Conservation (phyloP, 2,329 filamentous ascomycete species). For the Apiospora sp. region DNA sequence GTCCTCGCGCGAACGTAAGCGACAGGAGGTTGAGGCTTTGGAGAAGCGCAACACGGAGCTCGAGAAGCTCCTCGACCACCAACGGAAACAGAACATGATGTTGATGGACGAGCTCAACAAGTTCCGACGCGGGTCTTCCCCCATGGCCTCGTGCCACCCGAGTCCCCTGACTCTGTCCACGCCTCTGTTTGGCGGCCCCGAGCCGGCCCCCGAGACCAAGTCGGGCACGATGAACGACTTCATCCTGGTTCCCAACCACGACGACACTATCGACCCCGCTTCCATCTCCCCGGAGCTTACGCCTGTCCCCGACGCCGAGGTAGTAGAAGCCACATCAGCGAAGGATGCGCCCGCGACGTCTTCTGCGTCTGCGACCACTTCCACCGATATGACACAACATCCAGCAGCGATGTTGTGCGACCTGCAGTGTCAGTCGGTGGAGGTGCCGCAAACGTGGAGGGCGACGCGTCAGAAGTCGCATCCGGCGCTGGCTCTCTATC, state of each 20-base stretch:
- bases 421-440: constrained; percentile 99
- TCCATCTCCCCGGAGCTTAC: constrained; percentile 66
- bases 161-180: constrained; percentile 65
- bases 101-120: constrained; percentile 60
- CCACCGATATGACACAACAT: constrained; percentile 99
- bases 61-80: constrained; percentile 67
- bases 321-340: constrained; percentile 41
- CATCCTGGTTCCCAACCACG: constrained; percentile 49
- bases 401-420: constrained; percentile 99
- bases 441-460: constrained; percentile 58
- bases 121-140: constrained; percentile 53
- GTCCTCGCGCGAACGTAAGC: constrained; percentile 94
- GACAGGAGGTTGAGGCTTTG: constrained; percentile 85
- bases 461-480: constrained; percentile 52
- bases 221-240: constrained; percentile 52
- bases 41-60: constrained; percentile 78
- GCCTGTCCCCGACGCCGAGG: constrained; percentile 56
- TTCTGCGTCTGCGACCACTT: constrained; percentile 48
- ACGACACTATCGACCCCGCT: constrained; percentile 66
- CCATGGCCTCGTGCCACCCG: constrained; percentile 51
- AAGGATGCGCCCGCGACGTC: constrained; percentile 34
- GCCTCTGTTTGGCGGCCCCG: constrained; percentile 60
- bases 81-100: constrained; percentile 61
- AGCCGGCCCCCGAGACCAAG: constrained; percentile 36
- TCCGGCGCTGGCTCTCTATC: constrained; percentile 53